Percentiles rank a stretch among this genome's conserved stretches.
phyloP scores from a whole-genome alignment of 148 eudicot species.

The Chenopodium quinoa region DNA sequence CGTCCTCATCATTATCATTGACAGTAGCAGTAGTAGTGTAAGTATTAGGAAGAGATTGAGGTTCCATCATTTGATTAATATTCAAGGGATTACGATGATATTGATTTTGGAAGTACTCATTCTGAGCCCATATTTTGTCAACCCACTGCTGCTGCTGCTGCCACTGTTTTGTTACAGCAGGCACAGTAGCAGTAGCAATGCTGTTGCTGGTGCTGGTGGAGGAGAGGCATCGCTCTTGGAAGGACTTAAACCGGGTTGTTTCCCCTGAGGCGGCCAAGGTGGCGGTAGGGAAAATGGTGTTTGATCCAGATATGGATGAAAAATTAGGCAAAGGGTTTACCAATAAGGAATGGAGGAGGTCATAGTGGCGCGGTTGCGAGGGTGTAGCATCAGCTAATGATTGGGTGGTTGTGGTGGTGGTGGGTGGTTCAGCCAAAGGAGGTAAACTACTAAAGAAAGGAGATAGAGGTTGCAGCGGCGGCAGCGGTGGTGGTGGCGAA shows the following conservation, averaged over 20 bases:
- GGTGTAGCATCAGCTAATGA: background rate
- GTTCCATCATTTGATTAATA: background rate
- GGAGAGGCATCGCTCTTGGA: background rate
- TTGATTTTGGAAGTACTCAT: background rate
- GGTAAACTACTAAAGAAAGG: constrained; percentile 33
- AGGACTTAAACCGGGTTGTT: background rate
- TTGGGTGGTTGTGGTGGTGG: constrained; percentile 2
- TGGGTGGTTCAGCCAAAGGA: constrained; percentile 33
- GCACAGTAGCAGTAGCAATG: background rate
- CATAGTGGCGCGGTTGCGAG: background rate
- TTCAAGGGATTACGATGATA: background rate
- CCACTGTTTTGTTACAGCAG: background rate
- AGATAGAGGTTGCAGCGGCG: constrained; percentile 27
- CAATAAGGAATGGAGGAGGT: constrained; percentile 21
- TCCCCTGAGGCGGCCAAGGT: background rate
- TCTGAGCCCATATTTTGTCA: constrained; percentile 4
- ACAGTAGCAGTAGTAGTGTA: background rate
- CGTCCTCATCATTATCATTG: background rate
- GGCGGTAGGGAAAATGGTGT: background rate
- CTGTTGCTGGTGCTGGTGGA: background rate
- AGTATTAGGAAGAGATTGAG: background rate
- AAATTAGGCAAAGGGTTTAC: constrained; percentile 22
- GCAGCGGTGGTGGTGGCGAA: constrained; percentile 20
- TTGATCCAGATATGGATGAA: background rate
- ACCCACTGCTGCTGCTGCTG: constrained; percentile 19